These are phyloP conservation scores for Colletotrichum truncatum DNA, from an alignment of 2,329 filamentous ascomycete genomes.

Conservation along the genomic window DNA sequence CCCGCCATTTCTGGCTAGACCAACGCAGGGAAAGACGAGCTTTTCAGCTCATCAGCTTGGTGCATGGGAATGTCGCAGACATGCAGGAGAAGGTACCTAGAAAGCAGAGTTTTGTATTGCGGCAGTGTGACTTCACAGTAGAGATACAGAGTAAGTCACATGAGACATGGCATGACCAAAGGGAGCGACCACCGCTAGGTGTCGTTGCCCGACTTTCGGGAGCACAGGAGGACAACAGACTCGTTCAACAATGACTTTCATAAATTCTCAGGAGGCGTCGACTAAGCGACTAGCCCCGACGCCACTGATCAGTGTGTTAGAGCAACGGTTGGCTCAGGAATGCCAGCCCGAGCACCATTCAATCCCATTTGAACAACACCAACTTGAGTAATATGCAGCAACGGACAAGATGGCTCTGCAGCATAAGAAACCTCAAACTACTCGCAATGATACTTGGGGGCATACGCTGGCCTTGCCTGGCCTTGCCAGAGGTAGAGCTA, in stretches of 20 bases:
- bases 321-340: conserved; percentile 18
- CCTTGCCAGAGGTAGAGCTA: too few relatives aligned
- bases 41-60: conserved; percentile 2
- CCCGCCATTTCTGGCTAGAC: conserved; percentile 3
- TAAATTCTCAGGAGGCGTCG: background rate
- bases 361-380: background rate
- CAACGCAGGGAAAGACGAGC: conserved; percentile 3
- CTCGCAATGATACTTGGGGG: too few relatives aligned
- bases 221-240: background rate
- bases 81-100: conserved; percentile 3
- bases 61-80: conserved; percentile 23
- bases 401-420: background rate
- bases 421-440: background rate
- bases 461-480: too few relatives aligned
- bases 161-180: conserved; percentile 18
- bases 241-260: conserved; percentile 7
- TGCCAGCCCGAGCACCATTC: background rate
- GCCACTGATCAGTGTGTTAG: background rate
- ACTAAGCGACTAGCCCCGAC: background rate
- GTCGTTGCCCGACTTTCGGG: background rate
- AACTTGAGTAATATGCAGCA: background rate
- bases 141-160: background rate
- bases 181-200: background rate
- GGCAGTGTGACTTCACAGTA: background rate
- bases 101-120: background rate